Evolutionary conservation across 805 yeast genomes (phyloP), one percentile per base, ranked within the genome.

Genomic region (Saccharomyces paradoxus): DNA sequence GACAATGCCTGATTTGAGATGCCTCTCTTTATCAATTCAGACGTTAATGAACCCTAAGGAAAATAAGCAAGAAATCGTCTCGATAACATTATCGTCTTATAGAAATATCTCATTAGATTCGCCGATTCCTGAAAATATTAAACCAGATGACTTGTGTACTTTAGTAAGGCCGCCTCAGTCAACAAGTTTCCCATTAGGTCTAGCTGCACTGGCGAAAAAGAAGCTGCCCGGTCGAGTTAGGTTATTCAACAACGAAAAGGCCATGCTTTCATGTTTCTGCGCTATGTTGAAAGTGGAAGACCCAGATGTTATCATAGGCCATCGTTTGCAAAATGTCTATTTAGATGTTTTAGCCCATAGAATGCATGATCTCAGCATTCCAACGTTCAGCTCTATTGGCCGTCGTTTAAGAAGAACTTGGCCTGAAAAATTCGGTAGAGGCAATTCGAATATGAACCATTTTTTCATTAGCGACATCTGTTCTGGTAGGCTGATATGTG

Each of bases 251-350:
- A 84, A 80, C 59, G 98, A 94, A 64, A 82, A 81, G 56, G 80
- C 87, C 0, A 69, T 94, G 64, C 75, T 94, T 50, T 82, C 82
- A 56, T 86, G 88, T 68, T 79, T 94, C 50, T 77, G 90, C 53
- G 92, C 88, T 0, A 69, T 82, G 64, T 72, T 92, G 49, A 85
- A 83, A 60, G 73, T 72, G n/a, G 73, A 79, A n/a, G 99, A 94
- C 69, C 97, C 98, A 0, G 99, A 94, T 73, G 85, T 90, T 1
- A 80, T 89, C 52, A 67, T 92, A 44, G 99, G 99, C 30, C 98
- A 94, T 67, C 77, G 86, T 59, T 73, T 94, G 56, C 97, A 92
- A 59, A 81, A 81, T 58, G 79, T 88, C 12, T 83, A 90, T 12
- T 70, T 94, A 48, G 95, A 87, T 65, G 85, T 91, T 17, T 72